Base-by-base conservation (phyloP, 306 rosid genomes). In the Arachis stenosperma region DNA sequence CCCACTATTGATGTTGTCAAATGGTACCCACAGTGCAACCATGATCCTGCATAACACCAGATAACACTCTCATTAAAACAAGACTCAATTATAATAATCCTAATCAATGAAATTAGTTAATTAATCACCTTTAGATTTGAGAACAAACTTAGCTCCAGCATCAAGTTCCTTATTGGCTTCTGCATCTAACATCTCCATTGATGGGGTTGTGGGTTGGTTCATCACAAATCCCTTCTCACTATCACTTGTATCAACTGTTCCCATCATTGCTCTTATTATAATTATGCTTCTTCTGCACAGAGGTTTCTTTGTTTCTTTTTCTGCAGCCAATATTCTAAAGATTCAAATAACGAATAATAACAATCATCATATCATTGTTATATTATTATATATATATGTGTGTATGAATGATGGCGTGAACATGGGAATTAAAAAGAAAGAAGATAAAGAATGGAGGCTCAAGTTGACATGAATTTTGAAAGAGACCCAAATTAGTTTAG, bases 21-120 rank as follows among this genome's bases (percentile, higher is more conserved):
- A 85, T 90, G 98, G 51, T 86, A 90, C 29, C 90, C 97, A n/a
- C 92, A 85, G 76, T 93, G 98, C 74, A 83, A 8, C 98, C 98
- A 93, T 61, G 97, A 88, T 9, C 98, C 96, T 86, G 22, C 71
- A 74, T 0, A 22, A 22, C 27, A 22, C 27, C 27, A 22, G 27
- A 22, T 22, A 22, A 22, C 27, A 22, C 27, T 22, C 27, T 22
- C 27, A 0, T 22, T 22, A 22, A 22, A 22, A 22, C 27, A 22
- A 22, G 27, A 22, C 27, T 22, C 1, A 22, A 22, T 22, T 22
- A 22, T 22, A 22, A 22, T 22, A 33, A 33, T 33, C 37, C 37
- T 33, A 33, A 33, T 33, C 37, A 33, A 22, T 22, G 27, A 22
- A 33, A 33, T 33, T 33, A 33, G 2, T 33, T 33, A 33, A 33